These are phyloP conservation scores for Endotrypanum monterogeii DNA, from an alignment of 208 protist species.

Conservation along the genomic window DNA sequence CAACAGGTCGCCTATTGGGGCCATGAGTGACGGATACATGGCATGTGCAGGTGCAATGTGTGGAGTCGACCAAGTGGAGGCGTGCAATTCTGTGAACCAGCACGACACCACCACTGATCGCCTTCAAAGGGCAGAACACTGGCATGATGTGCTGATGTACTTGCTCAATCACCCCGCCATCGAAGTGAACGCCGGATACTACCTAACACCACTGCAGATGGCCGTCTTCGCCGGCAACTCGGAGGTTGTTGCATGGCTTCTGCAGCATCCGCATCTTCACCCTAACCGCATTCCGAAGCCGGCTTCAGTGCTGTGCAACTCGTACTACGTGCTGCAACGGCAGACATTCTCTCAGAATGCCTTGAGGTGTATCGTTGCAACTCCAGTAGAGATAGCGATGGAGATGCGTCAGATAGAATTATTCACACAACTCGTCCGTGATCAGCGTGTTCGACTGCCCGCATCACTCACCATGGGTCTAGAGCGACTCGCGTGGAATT, in stretches of 20 bases:
- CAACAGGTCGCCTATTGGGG: not conserved
- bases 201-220: slow-evolving; percentile 42
- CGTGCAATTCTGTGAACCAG: slow-evolving; percentile 2
- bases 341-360: slow-evolving; percentile 11
- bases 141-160: slow-evolving; percentile 32
- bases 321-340: slow-evolving; percentile 34
- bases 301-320: slow-evolving; percentile 17
- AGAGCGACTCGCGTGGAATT: slow-evolving; percentile 28
- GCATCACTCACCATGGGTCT: slow-evolving; percentile 32
- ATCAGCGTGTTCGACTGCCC: slow-evolving; percentile 28
- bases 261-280: slow-evolving; percentile 32
- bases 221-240: slow-evolving; percentile 25
- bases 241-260: slow-evolving; percentile 30
- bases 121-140: slow-evolving; percentile 6
- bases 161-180: slow-evolving; percentile 39
- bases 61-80: not conserved
- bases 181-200: slow-evolving; percentile 49
- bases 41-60: not conserved
- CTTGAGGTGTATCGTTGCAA: slow-evolving; percentile 19
- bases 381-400: slow-evolving; percentile 34
- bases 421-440: slow-evolving; percentile 35
- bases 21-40: not conserved
- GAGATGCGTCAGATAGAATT: slow-evolving; percentile 20
- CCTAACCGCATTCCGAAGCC: slow-evolving; percentile 31
- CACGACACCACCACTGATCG: slow-evolving; percentile 6